These are phyloP conservation scores for Ophiosphaerella herpotricha DNA, from an alignment of 2,329 filamentous ascomycete genomes.

Conservation along the genomic window DNA sequence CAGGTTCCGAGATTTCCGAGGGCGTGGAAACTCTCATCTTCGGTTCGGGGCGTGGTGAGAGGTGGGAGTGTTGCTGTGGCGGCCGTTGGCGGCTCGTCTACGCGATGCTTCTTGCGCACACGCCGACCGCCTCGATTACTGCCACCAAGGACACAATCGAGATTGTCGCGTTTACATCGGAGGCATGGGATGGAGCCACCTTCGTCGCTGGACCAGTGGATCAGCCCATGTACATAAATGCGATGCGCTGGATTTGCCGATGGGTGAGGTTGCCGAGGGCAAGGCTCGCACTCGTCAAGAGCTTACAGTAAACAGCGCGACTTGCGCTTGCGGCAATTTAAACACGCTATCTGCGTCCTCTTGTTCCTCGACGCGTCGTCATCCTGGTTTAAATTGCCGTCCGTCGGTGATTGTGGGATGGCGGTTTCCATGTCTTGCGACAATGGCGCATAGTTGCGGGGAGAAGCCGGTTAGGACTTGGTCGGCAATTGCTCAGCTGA, in stretches of 20 bases:
- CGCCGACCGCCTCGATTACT: conserved; percentile 64
- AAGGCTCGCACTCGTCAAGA: neutral
- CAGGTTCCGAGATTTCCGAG: conserved; percentile 46
- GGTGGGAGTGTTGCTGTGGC: conserved; percentile 23
- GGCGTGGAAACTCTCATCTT: conserved; percentile 41
- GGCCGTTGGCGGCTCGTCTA: conserved; percentile 13
- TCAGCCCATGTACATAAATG: neutral
- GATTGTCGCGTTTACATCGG: conserved; percentile 61
- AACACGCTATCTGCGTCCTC: conserved; percentile 32
- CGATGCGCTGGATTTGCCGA: too few relatives aligned
- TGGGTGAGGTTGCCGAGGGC: conserved; percentile 3
- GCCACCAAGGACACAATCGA: conserved; percentile 63
- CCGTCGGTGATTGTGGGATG: neutral
- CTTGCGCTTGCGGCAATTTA: conserved; percentile 47
- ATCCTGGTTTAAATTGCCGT: conserved; percentile 3
- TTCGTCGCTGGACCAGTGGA: conserved; percentile 46
- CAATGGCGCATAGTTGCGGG: neutral
- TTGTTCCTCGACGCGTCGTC: conserved; percentile 26
- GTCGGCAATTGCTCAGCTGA: too few relatives aligned
- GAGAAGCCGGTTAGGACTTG: neutral
- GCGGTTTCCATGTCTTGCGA: neutral
- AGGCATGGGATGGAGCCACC: conserved; percentile 59
- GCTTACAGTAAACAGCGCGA: conserved; percentile 46
- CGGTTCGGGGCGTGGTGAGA: conserved; percentile 35
- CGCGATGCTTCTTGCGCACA: conserved; percentile 56